Percentiles rank a stretch among this genome's conserved stretches.
These are phyloP conservation scores for Corrigiola litoralis DNA, from an alignment of 179 eudicot species.

Conservation along the genomic window DNA sequence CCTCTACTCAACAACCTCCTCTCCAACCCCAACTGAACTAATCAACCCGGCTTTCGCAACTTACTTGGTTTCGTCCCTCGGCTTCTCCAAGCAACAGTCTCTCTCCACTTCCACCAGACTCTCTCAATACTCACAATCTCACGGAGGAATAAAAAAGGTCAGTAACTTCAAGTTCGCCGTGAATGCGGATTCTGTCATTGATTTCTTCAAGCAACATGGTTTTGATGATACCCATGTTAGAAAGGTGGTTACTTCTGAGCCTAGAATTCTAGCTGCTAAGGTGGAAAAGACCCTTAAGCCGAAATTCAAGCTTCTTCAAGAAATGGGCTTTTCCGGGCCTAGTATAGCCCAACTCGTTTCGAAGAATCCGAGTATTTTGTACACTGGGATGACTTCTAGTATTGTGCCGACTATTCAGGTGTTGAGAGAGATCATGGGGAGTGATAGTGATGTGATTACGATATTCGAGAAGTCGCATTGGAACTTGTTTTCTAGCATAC, in stretches of 20 bases:
- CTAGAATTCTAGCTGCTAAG: neutral
- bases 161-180: neutral
- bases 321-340: constrained; percentile 19
- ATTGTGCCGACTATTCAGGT: neutral
- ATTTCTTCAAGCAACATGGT: constrained; percentile 12
- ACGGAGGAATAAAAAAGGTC: neutral
- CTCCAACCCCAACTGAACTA: neutral
- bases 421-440: constrained; percentile 9
- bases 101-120: constrained; percentile 6
- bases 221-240: constrained; percentile 12
- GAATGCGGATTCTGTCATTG: constrained; percentile 11
- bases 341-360: neutral
- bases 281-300: constrained; percentile 28
- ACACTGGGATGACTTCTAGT: neutral
- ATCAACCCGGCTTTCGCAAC: neutral
- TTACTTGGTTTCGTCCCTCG: constrained; percentile 21
- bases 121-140: neutral
- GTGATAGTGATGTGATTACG: constrained; percentile 13
- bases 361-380: neutral
- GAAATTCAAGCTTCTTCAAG: constrained; percentile 22
- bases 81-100: constrained; percentile 23
- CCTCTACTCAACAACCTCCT: constrained; percentile 5
- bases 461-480: constrained; percentile 3
- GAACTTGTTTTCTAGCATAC: neutral
- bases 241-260: neutral